Percentiles rank a stretch among this genome's conserved stretches.
Conservation (phyloP, 441 rosid species). For the Oxalis stricta region DNA sequence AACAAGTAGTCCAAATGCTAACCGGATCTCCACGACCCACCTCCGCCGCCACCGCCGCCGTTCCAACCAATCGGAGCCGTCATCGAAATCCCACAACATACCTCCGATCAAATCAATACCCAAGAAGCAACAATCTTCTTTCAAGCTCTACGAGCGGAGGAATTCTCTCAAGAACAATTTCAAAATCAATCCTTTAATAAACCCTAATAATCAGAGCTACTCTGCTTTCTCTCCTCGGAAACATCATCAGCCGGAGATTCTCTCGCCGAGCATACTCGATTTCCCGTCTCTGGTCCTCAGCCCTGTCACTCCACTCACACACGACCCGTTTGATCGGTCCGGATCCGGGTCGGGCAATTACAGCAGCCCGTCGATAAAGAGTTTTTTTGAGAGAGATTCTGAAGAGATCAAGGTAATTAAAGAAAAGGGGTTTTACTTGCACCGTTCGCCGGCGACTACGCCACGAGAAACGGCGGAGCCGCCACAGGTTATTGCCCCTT, state of each 20-base stretch:
- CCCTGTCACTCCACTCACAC: conserved; percentile 77
- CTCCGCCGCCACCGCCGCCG: too few species aligned
- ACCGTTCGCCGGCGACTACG: conserved; percentile 67
- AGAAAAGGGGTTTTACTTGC: conserved; percentile 74
- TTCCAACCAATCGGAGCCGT: conserved; percentile 24
- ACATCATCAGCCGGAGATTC: conserved; percentile 61
- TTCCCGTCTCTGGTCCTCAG: conserved; percentile 71
- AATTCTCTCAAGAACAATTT: conserved; percentile 61
- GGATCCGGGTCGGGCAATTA: conserved; percentile 25
- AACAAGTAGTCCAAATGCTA: conserved; percentile 92
- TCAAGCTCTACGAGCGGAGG: conserved; percentile 83
- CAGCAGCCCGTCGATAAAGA: conserved; percentile 8
- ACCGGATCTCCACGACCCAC: conserved; percentile 70
- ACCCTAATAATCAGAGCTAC: conserved; percentile 20
- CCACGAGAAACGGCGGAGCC: conserved; percentile 56
- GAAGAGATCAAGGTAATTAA: conserved; percentile 81
- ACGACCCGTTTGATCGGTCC: conserved; percentile 73
- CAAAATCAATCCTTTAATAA: conserved; percentile 62
- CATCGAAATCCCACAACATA: conserved; percentile 24
- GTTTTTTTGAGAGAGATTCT: conserved; percentile 18
- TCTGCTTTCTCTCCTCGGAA: conserved; percentile 52
- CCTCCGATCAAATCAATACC: conserved; percentile 40
- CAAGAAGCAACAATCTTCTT: conserved; percentile 40
- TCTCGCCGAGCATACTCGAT: conserved; percentile 83
- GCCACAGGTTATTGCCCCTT: conserved; percentile 71